Evolutionary conservation across 2,329 filamentous ascomycete species (phyloP), one percentile per base, ranked within the genome.

Genomic region (Myriosclerotinia curreyana): DNA sequence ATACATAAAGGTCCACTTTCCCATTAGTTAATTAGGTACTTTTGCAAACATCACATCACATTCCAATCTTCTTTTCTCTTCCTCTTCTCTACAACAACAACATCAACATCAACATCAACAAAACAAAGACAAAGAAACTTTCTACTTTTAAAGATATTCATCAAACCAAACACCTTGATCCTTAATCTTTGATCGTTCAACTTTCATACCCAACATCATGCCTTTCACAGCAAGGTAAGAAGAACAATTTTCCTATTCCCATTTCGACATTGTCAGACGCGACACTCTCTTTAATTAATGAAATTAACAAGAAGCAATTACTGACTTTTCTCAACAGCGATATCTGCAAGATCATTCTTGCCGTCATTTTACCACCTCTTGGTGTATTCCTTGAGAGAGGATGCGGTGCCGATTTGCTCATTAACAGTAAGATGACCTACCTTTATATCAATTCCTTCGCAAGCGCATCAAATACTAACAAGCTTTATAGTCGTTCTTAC

Each of bases 321-420:
- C 62, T 64, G 14, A 73, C 70, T 65, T 68, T 68, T 46, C 6
- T 38, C 25, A 36, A 54, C 72, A 89, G 87, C 76, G 87, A 91
- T 76, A 86, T 90, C 79, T 87, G 86, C 85, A 90, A 90, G 81
- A 89, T 90, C 82, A 84, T 96, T 79, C 84, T 96, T 80, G 92
- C 92, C 82, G 82, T 96, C 82, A 81, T 96, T 80, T 86, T 96
- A 70, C 92, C 92, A 64, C 92, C 92, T 75, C 79, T 96, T 63
- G 92, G 92, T 81, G 92, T 96, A 77, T 95, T 96, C 85, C 89
- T 96, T 71, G 92, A 96, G 69, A 86, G 89, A 72, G 92, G 92
- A 74, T 96, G 92, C 80, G 88, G 88, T 76, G 86, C 88, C 71
- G 91, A 96, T 76, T 82, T 96, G 74, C 82, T 94, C 79, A 96